phyloP scores from a whole-genome alignment of 1,139 yeast genomes.

The Nadsonia commutata region DNA sequence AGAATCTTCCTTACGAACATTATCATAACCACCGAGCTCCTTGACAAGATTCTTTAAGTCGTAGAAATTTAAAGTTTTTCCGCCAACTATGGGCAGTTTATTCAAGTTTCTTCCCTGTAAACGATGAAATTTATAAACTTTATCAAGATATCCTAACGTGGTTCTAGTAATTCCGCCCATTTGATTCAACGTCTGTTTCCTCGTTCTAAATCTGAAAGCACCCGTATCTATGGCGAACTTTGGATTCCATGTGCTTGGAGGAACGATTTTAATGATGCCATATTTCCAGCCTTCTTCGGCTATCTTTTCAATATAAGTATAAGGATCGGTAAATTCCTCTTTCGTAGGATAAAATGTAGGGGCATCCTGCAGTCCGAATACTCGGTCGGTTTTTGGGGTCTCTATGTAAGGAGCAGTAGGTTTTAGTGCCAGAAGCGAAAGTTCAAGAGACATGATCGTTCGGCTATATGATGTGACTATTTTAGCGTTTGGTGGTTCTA shows the following conservation, averaged over 20 bases:
- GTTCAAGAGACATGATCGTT: not conserved
- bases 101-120: slow-evolving; percentile 16
- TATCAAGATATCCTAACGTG: slow-evolving; percentile 22
- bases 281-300: slow-evolving; percentile 32
- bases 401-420: slow-evolving; percentile 8
- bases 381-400: slow-evolving; percentile 12
- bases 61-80: slow-evolving; percentile 18
- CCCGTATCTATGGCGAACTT: slow-evolving; percentile 35
- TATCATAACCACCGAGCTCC: slow-evolving; percentile 17
- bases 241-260: slow-evolving; percentile 32
- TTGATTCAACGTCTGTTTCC: slow-evolving; percentile 36
- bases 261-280: slow-evolving; percentile 66
- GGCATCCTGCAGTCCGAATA: slow-evolving; percentile 24
- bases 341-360: slow-evolving; percentile 36
- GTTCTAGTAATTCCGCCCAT: slow-evolving; percentile 27
- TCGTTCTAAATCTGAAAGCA: slow-evolving; percentile 35
- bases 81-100: slow-evolving; percentile 18
- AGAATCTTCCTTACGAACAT: slow-evolving; percentile 11
- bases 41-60: slow-evolving; percentile 18
- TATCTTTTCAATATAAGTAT: slow-evolving; percentile 31
- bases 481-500: no score
- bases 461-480: no score
- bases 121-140: slow-evolving; percentile 21
- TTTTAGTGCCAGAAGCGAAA: slow-evolving; percentile 1
- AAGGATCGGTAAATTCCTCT: slow-evolving; percentile 35